Evolutionary conservation across 1,139 yeast genomes (phyloP).

Genomic region (Saccharomycopsis hybrid): DNA sequence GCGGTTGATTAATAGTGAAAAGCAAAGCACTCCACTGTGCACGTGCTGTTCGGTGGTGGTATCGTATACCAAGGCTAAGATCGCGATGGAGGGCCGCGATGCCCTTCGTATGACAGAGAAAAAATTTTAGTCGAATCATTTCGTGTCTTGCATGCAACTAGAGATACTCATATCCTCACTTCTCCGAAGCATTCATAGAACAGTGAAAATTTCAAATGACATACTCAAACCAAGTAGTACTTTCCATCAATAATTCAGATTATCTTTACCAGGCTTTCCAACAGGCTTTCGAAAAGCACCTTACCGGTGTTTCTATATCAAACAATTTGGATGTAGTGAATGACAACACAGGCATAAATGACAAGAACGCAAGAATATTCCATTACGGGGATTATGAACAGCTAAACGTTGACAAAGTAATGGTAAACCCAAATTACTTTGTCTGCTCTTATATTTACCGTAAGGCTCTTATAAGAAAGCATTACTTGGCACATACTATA

Average conservation of each 20-base stretch:
- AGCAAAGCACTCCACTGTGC: too few relatives aligned
- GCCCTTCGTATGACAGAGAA: too few relatives aligned
- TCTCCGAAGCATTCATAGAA: too few relatives aligned
- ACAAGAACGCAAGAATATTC: constrained; percentile 41
- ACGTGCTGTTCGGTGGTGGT: too few relatives aligned
- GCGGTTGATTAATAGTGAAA: too few relatives aligned
- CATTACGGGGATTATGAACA: constrained; percentile 92
- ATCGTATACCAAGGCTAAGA: too few relatives aligned
- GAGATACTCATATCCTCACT: too few relatives aligned
- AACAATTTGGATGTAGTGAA: constrained; percentile 13
- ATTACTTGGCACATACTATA: constrained; percentile 76
- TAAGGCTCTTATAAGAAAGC: constrained; percentile 85
- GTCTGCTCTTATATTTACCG: constrained; percentile 79
- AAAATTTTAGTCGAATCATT: too few relatives aligned
- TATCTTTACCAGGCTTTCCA: constrained; percentile 57
- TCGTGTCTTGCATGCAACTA: too few relatives aligned
- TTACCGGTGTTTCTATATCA: constrained; percentile 25
- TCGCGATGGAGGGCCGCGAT: too few relatives aligned
- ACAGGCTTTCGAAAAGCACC: constrained; percentile 34
- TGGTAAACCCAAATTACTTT: constrained; percentile 43
- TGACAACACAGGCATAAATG: constrained; percentile 15
- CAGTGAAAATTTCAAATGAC: too few relatives aligned
- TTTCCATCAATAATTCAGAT: constrained; percentile 25
- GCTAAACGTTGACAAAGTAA: constrained; percentile 60
- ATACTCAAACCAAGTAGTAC: too few relatives aligned